Base-by-base conservation (phyloP, 2,329 filamentous ascomycete species). In the Penicillium sclerotigenum region DNA sequence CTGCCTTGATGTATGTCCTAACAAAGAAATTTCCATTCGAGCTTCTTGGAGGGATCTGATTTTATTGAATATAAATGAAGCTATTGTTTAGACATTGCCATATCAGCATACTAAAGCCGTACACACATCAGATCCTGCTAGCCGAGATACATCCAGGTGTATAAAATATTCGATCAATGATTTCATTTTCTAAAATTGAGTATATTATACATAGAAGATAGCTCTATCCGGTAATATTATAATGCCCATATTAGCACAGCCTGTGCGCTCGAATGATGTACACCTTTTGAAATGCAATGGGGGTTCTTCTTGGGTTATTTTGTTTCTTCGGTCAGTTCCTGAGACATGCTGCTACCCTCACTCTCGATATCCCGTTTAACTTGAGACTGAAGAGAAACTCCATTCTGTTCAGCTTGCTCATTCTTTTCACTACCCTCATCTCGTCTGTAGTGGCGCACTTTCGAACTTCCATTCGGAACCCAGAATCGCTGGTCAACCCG, bases 401-500 rank as follows among this genome's bases (percentile, higher is more conserved):
- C 33, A 22, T 20, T 26, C 20, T 22, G 22, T 22, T 14, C 13
- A 31, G 8, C 24, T 16, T 37, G 29, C 7, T 8, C 20, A 4
- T 31, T 28, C 31, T 51, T 53, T 33, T 52, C 34, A n/a, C 8
- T 11, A 20, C 24, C n/a, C 1, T 34, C 40, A 14, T 37, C 16
- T 5, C 54, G 28, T 9, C 47, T 47, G 46, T 58, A 63, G 29
- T 60, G 53, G 8, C 61, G 59, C 36, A 60, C 57, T 43, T 62
- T 51, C 10, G 59, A 62, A 46, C 61, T 59, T 9, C 88, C 87
- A 68, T 94, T 77, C 1, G 89, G 89, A 24, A 94, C 77, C 68
- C 87, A 81, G 76, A 93, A 95, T 40, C 89, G 83, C 59, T 81
- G 80, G 70, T 96, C 91, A 59, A 94, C 85, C 31, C 91, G 82